These are phyloP conservation scores for Brassica balearica DNA, from an alignment of 441 rosid genomes.

Conservation along the genomic window DNA sequence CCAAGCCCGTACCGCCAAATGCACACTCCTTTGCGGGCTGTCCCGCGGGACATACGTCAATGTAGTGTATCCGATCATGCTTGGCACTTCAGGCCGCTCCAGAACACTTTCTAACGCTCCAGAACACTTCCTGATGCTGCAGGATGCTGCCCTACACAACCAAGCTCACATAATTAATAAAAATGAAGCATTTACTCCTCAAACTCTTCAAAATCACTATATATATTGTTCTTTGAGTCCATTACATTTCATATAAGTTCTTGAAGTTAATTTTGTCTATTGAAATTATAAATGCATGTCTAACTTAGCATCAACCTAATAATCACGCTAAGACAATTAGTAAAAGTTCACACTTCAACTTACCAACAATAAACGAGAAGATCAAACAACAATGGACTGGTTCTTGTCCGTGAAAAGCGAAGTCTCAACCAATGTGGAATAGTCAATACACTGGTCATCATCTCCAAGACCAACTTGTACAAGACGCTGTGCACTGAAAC, in stretches of 20 bases:
- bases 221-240: neutral
- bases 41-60: neutral
- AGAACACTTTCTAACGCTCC: neutral
- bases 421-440: too few relatives aligned
- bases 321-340: too few relatives aligned
- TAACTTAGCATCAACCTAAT: too few relatives aligned
- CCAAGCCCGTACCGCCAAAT: neutral
- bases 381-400: too few relatives aligned
- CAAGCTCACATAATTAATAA: neutral
- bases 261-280: neutral
- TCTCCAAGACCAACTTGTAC: slow-evolving; percentile 27
- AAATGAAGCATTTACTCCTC: neutral
- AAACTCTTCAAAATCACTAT: neutral
- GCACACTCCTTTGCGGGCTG: neutral
- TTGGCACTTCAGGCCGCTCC: too few relatives aligned
- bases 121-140: neutral
- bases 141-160: neutral
- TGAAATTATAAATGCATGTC: neutral
- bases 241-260: neutral
- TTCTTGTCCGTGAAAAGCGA: too few relatives aligned
- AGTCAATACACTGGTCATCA: slow-evolving; percentile 96
- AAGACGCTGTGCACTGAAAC: slow-evolving; percentile 76
- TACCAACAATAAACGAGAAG: too few relatives aligned
- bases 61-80: neutral
- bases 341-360: too few relatives aligned